Evolutionary conservation across 78 protist species (phyloP).

Genomic region (Dictyostelium capitatum): DNA sequence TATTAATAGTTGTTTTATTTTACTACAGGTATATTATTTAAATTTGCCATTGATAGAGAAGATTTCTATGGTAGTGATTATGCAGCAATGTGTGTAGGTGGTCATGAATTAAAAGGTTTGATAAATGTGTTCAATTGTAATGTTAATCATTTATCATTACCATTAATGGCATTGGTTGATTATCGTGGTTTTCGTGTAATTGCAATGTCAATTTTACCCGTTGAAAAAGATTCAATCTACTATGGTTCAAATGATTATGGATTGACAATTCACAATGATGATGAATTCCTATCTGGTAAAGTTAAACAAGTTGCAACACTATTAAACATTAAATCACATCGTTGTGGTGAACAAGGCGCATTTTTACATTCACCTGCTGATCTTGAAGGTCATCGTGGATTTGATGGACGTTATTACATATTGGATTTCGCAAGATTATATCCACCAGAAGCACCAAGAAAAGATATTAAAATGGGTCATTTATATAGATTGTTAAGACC

Average conservation of each 20-base stretch:
- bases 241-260: conserved; percentile 84
- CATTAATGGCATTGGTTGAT: conserved; percentile 86
- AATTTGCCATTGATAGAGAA: conserved; percentile 81
- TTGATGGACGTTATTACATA: conserved; percentile 79
- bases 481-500: conserved; percentile 83
- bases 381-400: conserved; percentile 76
- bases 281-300: neutral
- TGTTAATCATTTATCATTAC: conserved; percentile 56
- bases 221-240: conserved; percentile 51
- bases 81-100: conserved; percentile 55
- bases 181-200: conserved; percentile 83
- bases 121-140: conserved; percentile 70
- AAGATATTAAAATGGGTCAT: conserved; percentile 76
- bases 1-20: no score
- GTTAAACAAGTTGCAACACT: conserved; percentile 44
- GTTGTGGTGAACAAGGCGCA: conserved; percentile 56
- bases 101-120: conserved; percentile 76
- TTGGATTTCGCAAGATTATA: conserved; percentile 81
- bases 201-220: conserved; percentile 85
- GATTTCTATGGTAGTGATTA: conserved; percentile 73
- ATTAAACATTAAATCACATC: conserved; percentile 79
- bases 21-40: conserved; percentile 72
- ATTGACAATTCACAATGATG: conserved; percentile 60
- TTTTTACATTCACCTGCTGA: conserved; percentile 64
- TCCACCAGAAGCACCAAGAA: conserved; percentile 84